phyloP scores from a whole-genome alignment of 352 stramenopile genomes.

The Pythium aquatile region DNA sequence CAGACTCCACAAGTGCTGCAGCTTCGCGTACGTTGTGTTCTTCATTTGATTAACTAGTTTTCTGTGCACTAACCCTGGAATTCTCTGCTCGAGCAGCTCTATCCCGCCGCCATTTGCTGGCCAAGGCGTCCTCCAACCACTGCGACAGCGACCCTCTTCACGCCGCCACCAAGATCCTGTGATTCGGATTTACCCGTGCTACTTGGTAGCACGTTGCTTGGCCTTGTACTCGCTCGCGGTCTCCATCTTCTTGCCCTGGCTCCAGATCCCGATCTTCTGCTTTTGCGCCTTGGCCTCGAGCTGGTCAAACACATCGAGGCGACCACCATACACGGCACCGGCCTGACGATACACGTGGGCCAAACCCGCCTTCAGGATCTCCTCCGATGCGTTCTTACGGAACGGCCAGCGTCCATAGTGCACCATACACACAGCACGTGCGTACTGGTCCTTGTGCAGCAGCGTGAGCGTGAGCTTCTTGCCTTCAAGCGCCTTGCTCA shows the following conservation, averaged over 20 bases:
- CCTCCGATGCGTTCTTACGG: conserved; percentile 71
- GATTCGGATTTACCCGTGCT: not conserved
- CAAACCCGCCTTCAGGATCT: conserved; percentile 76
- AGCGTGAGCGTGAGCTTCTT: conserved; percentile 69
- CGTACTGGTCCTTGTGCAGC: conserved; percentile 84
- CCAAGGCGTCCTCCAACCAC: conserved; percentile 18
- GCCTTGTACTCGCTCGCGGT: conserved; percentile 76
- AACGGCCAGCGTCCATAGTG: conserved; percentile 81
- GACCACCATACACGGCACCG: conserved; percentile 78
- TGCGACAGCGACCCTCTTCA: conserved; percentile 1
- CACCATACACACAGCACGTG: conserved; percentile 80
- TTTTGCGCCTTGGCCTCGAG: conserved; percentile 63
- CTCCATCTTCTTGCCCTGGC: conserved; percentile 69
- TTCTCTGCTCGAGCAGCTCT: conserved; percentile 8
- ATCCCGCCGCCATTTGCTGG: conserved; percentile 20
- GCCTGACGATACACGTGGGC: conserved; percentile 74
- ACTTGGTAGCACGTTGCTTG: conserved; percentile 48
- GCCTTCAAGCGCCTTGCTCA: conserved; percentile 43
- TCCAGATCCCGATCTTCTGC: conserved; percentile 75
- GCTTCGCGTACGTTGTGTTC: not conserved
- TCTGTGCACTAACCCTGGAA: not conserved
- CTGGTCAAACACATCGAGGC: conserved; percentile 60
- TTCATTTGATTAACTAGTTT: not conserved
- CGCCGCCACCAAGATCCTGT: conserved; percentile 15
- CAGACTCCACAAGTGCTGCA: not conserved